phyloP scores from a whole-genome alignment of 2,329 filamentous ascomycete species.

The Stagonosporopsis tanaceti region DNA sequence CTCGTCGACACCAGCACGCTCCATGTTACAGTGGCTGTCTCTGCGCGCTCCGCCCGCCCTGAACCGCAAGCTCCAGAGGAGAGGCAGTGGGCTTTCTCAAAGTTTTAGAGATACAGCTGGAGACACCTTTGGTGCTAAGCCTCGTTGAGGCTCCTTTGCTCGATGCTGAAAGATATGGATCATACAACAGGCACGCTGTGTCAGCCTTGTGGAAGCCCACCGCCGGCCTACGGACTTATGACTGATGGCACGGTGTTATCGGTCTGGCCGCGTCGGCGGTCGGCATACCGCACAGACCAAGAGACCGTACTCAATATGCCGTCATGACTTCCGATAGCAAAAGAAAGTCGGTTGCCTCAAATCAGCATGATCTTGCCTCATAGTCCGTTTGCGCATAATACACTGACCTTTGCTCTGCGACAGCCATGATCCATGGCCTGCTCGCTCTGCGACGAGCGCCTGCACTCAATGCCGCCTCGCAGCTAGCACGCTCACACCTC shows the following conservation, averaged over 20 bases:
- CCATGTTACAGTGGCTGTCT: neutral
- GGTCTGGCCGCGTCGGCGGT: constrained; percentile 12
- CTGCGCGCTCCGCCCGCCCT: neutral
- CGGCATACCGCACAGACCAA: constrained; percentile 16
- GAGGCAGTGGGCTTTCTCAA: neutral
- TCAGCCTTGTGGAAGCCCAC: neutral
- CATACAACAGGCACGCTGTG: neutral
- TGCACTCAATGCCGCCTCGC: constrained; percentile 28
- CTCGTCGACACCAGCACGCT: neutral
- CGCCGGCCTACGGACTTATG: neutral
- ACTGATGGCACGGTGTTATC: constrained; percentile 1
- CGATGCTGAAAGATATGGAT: neutral
- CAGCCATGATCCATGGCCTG: constrained; percentile 52
- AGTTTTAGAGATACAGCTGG: too few relatives aligned
- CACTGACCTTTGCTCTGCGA: constrained; percentile 9
- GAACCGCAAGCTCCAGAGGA: neutral
- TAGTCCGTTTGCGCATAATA: neutral
- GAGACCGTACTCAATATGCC: constrained; percentile 28
- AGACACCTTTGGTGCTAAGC: too few relatives aligned
- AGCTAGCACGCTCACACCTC: constrained; percentile 30
- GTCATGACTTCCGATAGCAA: constrained; percentile 33
- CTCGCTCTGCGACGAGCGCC: constrained; percentile 43
- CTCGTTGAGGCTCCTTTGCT: neutral
- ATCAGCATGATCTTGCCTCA: constrained; percentile 8
- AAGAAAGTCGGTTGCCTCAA: constrained; percentile 8